These are phyloP conservation scores for Mucor indicus DNA, from an alignment of 371 early-diverging fungal species.

Conservation along the genomic window DNA sequence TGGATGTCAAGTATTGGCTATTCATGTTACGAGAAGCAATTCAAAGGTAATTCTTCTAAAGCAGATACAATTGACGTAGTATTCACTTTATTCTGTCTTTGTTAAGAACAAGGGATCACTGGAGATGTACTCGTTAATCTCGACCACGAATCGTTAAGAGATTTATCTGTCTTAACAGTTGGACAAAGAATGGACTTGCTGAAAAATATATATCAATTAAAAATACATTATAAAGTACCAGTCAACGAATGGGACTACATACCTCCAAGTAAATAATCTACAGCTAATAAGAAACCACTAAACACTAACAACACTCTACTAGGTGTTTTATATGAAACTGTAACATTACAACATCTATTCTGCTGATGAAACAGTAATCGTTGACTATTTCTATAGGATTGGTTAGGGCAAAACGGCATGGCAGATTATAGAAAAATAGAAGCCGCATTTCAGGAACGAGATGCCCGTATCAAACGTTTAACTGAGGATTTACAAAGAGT, in stretches of 20 bases:
- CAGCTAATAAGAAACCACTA: not conserved
- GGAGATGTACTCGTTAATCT: slow-evolving; percentile 89
- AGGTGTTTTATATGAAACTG: slow-evolving; percentile 67
- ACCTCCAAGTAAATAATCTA: slow-evolving; percentile 63
- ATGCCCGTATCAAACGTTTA: slow-evolving; percentile 50
- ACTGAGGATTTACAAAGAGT: slow-evolving; percentile 54
- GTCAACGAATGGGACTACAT: slow-evolving; percentile 86
- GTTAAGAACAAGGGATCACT: slow-evolving; percentile 86
- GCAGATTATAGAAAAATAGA: slow-evolving; percentile 56
- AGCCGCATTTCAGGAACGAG: slow-evolving; percentile 58
- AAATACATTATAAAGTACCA: slow-evolving; percentile 72
- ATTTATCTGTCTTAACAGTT: slow-evolving; percentile 80
- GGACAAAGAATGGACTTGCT: slow-evolving; percentile 86
- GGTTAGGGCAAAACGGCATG: slow-evolving; percentile 48
- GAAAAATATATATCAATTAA: slow-evolving; percentile 81
- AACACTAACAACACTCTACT: no score
- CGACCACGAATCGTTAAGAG: slow-evolving; percentile 88
- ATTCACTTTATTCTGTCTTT: no score
- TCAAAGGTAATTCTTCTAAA: slow-evolving; percentile 43
- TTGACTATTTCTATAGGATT: slow-evolving; percentile 29
- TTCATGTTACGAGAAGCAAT: slow-evolving; percentile 54
- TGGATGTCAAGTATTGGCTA: slow-evolving; percentile 60
- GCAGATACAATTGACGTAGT: no score
- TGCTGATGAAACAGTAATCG: not conserved
- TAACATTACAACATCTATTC: slow-evolving; percentile 20